Base-by-base conservation (phyloP, 2,329 filamentous ascomycete genomes). In the Colletotrichum acutatum region DNA sequence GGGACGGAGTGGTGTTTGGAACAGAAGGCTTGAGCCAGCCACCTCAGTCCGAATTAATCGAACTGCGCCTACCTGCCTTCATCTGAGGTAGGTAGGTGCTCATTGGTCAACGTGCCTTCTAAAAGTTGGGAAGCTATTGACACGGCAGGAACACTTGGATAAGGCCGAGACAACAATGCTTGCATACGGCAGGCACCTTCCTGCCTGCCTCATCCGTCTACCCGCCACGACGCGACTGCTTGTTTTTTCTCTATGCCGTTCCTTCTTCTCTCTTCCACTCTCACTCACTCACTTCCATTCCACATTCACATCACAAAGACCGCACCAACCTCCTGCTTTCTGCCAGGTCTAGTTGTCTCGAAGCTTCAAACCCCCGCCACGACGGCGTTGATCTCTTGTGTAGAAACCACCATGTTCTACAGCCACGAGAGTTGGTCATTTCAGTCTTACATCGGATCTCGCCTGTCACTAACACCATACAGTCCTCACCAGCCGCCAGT, bases 401-500 rank as follows among this genome's bases (percentile, higher is more conserved):
- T 61, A 52, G 66, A 61, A 24, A 16, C 63, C 78, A 81, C 46
- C 77, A 98, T 98, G 95, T 98, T 98, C 81, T 98, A 98, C 85
- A 97, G 94, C 78, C 94, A 98, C 84, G 95, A 98, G 84, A 94
- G 96, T 97, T 86, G 80, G 92, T 83, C n/a, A 46, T 5, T 26
- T 22, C 12, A 11, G 57, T 19, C 11, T 5, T 19, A n/a, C 54
- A 16, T 71, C 26, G 53, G 12, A 19, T 4, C n/a, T 7, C 7
- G 32, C 12, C 34, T 52, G 11, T 19, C 28, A 14, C 79, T 83
- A 57, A 85, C 24, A 11, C 26, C 56, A n/a, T 24, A 12, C 69
- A 92, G 90, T 99, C 72, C 90, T 99, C 68, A 97, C 92, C 4
- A 96, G 90, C 74, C 91, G 91, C 79, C 93, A 97, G 81, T 94